Conservation (phyloP, 192 early-diverging fungal species). For the Coemansia erecta region DNA sequence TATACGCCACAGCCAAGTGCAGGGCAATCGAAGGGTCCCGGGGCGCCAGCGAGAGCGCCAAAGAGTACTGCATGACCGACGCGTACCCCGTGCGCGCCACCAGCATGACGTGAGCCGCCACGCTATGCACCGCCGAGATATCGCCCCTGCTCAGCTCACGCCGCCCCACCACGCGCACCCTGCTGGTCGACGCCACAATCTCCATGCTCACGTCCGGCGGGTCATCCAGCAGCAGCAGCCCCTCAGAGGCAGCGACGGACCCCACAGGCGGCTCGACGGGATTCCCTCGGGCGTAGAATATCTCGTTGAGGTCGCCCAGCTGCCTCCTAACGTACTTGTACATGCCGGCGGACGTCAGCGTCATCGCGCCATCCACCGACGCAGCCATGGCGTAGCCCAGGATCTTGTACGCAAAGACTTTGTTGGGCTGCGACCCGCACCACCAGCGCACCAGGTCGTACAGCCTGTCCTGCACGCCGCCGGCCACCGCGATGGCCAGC, state of each 20-base stretch:
- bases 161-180: not conserved
- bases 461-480: slow-evolving; percentile 11
- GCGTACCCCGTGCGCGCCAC: slow-evolving; percentile 11
- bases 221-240: slow-evolving; percentile 6
- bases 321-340: slow-evolving; percentile 49
- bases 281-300: slow-evolving; percentile 12
- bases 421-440: slow-evolving; percentile 35
- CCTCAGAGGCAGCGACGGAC: not conserved
- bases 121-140: slow-evolving; percentile 27
- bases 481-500: slow-evolving; percentile 22
- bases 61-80: slow-evolving; percentile 33
- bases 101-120: slow-evolving; percentile 36
- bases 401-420: slow-evolving; percentile 28
- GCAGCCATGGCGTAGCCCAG: slow-evolving; percentile 27
- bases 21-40: slow-evolving; percentile 33
- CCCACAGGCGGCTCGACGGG: slow-evolving; percentile 1
- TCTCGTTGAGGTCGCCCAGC: slow-evolving; percentile 26
- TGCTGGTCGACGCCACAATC: not conserved
- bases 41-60: slow-evolving; percentile 32
- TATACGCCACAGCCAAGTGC: slow-evolving; percentile 35
- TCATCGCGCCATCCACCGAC: slow-evolving; percentile 10
- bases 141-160: slow-evolving; percentile 18
- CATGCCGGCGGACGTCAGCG: slow-evolving; percentile 32
- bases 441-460: slow-evolving; percentile 42
- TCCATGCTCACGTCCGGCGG: not conserved